phyloP scores from a whole-genome alignment of 257 asterid genomes.

The Jasminum sambac region DNA sequence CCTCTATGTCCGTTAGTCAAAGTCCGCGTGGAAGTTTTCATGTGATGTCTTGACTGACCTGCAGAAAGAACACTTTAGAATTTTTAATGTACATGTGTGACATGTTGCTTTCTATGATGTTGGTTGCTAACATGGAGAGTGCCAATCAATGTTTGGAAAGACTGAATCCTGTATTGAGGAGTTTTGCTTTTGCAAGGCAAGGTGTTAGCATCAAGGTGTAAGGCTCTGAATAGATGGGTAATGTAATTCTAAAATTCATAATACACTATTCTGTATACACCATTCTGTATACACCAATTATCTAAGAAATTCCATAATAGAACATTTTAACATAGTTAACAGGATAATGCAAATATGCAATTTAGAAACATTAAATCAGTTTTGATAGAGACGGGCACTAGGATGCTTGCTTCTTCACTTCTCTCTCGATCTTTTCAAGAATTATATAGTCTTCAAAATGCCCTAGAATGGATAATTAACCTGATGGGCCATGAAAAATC shows the following conservation, averaged over 20 bases:
- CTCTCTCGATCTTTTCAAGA: not conserved
- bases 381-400: not conserved
- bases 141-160: not conserved
- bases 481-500: not conserved
- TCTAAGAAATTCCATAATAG: not conserved
- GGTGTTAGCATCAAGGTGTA: not conserved
- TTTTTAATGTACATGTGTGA: not conserved
- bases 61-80: not conserved
- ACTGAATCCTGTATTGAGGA: not conserved
- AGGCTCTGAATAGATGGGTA: not conserved
- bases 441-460: not conserved
- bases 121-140: not conserved
- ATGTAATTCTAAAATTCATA: not conserved
- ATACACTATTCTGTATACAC: not conserved
- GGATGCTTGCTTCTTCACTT: not conserved
- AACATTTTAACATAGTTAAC: not conserved
- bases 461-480: not conserved
- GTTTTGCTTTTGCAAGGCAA: not conserved
- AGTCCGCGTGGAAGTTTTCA: not conserved
- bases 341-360: not conserved
- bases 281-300: not conserved
- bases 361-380: not conserved
- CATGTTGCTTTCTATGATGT: not conserved
- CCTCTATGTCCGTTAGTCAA: not conserved
- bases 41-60: not conserved